A percentile compares a stretch with the other conserved stretches of the same genome.
These are phyloP conservation scores for Hypoxylon perforatum DNA, from an alignment of 495 filamentous ascomycete species.

Conservation along the genomic window DNA sequence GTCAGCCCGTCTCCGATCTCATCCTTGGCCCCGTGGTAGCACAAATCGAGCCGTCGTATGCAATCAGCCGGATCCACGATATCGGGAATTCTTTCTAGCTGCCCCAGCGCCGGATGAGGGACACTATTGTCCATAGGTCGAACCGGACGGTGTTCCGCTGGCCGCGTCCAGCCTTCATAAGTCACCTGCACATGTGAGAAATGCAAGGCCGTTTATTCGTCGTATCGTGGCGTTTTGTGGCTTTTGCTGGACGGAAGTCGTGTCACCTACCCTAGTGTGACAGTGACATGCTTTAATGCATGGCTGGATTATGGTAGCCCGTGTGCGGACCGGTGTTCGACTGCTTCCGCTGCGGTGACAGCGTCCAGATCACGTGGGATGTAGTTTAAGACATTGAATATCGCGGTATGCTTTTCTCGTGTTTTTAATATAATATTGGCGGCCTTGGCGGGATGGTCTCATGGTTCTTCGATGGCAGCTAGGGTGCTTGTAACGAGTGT, in stretches of 20 bases:
- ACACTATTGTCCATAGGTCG: too few relatives aligned
- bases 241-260: neutral
- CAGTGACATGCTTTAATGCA: neutral
- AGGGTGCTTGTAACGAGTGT: neutral
- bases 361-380: neutral
- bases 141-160: neutral
- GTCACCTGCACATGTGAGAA: constrained; percentile 3
- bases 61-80: too few relatives aligned
- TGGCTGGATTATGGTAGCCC: neutral
- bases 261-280: neutral
- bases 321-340: neutral
- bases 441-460: neutral
- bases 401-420: constrained; percentile 2
- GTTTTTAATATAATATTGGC: neutral
- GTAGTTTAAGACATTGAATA: neutral
- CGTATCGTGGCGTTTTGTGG: neutral
- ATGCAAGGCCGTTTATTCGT: neutral
- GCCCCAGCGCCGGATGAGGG: too few relatives aligned
- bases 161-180: too few relatives aligned
- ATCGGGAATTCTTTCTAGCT: too few relatives aligned
- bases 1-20: too few relatives aligned
- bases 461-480: neutral
- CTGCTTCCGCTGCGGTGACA: neutral
- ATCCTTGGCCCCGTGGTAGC: too few relatives aligned
- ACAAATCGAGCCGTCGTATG: too few relatives aligned